Base-by-base conservation (phyloP, 768 basidiomycete species). In the Tubosaeta brunneosetosa region DNA sequence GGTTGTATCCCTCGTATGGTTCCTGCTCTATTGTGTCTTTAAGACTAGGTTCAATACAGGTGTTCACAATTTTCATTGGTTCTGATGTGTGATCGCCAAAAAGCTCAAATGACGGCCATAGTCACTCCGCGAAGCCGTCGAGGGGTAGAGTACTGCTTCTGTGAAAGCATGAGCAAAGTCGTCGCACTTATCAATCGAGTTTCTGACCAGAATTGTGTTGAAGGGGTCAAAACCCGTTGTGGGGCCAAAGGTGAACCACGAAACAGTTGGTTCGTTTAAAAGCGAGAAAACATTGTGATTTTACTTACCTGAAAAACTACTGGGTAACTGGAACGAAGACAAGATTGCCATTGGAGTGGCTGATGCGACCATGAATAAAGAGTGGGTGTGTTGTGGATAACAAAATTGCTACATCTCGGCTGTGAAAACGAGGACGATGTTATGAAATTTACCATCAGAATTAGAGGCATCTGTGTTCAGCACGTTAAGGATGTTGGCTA, bases 391-490 rank as follows among this genome's bases (percentile, higher is more conserved):
- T n/a, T 65, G 83, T 83, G 6, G 76, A 76, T n/a, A 78, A 57
- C 84, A 82, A 58, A 84, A 84, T 70, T 77, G 80, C 80, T 79
- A 81, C 71, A 77, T 29, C 29, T 29, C 29, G 9, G 29, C 29
- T 29, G 29, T 6, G 9, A 29, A 29, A 29, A 29, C 6, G 29
- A 6, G 29, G 29, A 29, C 29, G 74, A 8, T 77, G 70, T 74
- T 74, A 41, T 25, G 2, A 32, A 8, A 29, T 49, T 52, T 57
- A 77, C 84, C 84, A 49, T 86, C 83, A 13, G 82, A 80, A 56
- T 86, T 86, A 63, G 87, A 87, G 4, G 14, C 33, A 13, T 13
- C 33, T 34, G 2, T 34, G 13, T 13, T 22, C 12, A 13, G 13
- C 14, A 34, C 33, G 14, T 34, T 34, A 6, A 34, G 13, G 9